phyloP scores from a whole-genome alignment of 108 stramenopile species.

The Ochromonas danica region DNA sequence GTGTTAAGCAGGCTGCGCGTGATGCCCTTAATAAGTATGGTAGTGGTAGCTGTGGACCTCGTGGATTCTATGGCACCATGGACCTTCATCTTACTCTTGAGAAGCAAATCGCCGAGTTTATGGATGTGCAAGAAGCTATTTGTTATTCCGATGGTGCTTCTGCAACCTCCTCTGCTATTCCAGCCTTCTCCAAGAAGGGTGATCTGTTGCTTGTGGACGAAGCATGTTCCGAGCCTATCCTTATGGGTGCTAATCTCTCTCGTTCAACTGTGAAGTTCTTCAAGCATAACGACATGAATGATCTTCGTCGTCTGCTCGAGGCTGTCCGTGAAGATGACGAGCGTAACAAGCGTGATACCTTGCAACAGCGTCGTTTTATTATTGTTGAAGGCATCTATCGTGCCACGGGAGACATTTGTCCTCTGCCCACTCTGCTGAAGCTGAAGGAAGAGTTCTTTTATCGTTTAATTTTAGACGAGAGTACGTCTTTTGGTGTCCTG shows the following conservation, averaged over 20 bases:
- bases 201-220: constrained; percentile 90
- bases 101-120: constrained; percentile 70
- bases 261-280: constrained; percentile 85
- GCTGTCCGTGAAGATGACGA: constrained; percentile 69
- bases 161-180: constrained; percentile 73
- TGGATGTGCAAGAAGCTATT: constrained; percentile 83
- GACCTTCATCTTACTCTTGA: constrained; percentile 87
- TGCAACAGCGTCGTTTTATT: constrained; percentile 91
- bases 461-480: constrained; percentile 92
- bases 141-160: constrained; percentile 91
- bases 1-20: constrained; percentile 62
- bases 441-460: constrained; percentile 86
- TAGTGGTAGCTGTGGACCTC: constrained; percentile 93
- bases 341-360: constrained; percentile 62
- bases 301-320: constrained; percentile 82
- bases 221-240: constrained; percentile 79
- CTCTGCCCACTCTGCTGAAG: constrained; percentile 76
- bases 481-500: constrained; percentile 81
- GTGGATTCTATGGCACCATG: constrained; percentile 99
- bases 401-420: constrained; percentile 84
- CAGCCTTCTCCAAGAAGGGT: constrained; percentile 96
- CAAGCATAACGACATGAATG: constrained; percentile 93
- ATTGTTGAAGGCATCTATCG: constrained; percentile 94
- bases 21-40: constrained; percentile 76
- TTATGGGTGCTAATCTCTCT: constrained; percentile 79